Conservation (phyloP, 1,284 basidiomycete species). For the Vanrija sp. region DNA sequence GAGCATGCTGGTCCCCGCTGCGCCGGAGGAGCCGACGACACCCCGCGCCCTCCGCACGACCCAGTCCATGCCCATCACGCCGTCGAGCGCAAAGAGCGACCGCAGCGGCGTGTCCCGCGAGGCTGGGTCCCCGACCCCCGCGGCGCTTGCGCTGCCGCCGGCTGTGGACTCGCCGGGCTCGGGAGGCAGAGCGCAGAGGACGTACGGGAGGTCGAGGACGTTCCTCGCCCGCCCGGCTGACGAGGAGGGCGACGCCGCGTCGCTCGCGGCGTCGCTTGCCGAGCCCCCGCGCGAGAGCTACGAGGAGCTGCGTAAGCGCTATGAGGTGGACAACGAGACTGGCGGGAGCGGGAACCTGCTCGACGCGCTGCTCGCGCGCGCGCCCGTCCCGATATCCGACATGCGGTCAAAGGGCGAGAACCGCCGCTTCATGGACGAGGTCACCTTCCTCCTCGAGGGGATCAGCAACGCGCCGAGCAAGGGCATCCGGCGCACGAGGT, state of each 20-base stretch:
- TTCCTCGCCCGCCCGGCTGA: conserved; percentile 14
- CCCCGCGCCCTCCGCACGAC: conserved; percentile 1
- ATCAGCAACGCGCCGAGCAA: conserved; percentile 20
- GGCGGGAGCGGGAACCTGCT: conserved; percentile 21
- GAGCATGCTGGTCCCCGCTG: conserved; percentile 24
- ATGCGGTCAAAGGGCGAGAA: conserved; percentile 46
- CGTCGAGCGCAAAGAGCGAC: conserved; percentile 4
- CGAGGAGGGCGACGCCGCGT: background rate
- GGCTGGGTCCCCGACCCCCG: conserved; percentile 12
- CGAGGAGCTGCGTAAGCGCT: conserved; percentile 38
- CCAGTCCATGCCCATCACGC: conserved; percentile 15
- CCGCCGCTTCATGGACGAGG: conserved; percentile 43
- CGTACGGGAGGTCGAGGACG: conserved; percentile 31
- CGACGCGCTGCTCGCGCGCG: conserved; percentile 28
- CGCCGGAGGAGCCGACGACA: conserved; percentile 4
- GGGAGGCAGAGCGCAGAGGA: conserved; percentile 29
- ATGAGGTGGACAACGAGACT: conserved; percentile 37
- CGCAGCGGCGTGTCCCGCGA: conserved; percentile 3
- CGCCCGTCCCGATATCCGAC: conserved; percentile 40
- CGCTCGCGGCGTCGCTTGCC: background rate
- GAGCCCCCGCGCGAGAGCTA: conserved; percentile 31
- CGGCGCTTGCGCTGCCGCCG: conserved; percentile 5
- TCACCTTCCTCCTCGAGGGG: conserved; percentile 37
- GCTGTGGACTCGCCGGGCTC: conserved; percentile 1
- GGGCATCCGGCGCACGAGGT: conserved; percentile 33